phyloP scores from a whole-genome alignment of 768 basidiomycete species.

The Chiua virens region DNA sequence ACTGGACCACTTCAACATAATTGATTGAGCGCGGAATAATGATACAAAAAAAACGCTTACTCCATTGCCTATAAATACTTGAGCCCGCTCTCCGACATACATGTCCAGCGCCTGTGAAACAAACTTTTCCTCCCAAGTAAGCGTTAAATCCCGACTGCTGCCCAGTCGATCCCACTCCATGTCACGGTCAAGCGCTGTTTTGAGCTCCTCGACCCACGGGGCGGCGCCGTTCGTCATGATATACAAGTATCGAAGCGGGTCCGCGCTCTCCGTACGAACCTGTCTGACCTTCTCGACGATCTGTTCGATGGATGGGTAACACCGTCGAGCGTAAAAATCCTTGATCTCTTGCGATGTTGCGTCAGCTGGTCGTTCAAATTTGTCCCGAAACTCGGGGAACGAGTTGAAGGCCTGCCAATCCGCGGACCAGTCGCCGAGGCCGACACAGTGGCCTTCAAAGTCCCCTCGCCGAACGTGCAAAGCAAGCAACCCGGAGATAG shows the following conservation, averaged over 20 bases:
- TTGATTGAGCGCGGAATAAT: not conserved
- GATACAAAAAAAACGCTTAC: conserved; percentile 27
- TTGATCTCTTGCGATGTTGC: conserved; percentile 16
- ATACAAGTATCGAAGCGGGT: conserved; percentile 39
- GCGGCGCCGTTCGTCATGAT: conserved; percentile 48
- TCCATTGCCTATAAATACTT: conserved; percentile 55
- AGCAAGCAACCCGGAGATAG: conserved; percentile 44
- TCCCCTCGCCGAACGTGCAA: conserved; percentile 55
- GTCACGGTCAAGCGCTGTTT: conserved; percentile 31
- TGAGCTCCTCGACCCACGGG: conserved; percentile 43
- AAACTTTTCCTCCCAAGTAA: conserved; percentile 43
- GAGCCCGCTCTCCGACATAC: conserved; percentile 46
- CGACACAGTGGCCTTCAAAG: conserved; percentile 44
- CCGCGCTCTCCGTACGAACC: conserved; percentile 27
- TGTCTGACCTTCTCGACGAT: conserved; percentile 41
- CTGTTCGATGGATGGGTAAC: conserved; percentile 43
- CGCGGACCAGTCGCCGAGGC: conserved; percentile 35
- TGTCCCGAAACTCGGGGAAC: conserved; percentile 42
- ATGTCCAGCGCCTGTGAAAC: conserved; percentile 51
- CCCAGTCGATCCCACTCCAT: conserved; percentile 40
- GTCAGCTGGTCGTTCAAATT: conserved; percentile 31
- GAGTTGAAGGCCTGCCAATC: conserved; percentile 47
- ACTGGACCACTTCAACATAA: conserved; percentile 38
- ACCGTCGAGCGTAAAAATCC: conserved; percentile 35
- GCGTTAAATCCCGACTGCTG: conserved; percentile 43